Percentiles rank a stretch among this genome's conserved stretches.
These are phyloP conservation scores for Alternaria consortialis DNA, from an alignment of 2,329 filamentous ascomycete genomes.

Conservation along the genomic window DNA sequence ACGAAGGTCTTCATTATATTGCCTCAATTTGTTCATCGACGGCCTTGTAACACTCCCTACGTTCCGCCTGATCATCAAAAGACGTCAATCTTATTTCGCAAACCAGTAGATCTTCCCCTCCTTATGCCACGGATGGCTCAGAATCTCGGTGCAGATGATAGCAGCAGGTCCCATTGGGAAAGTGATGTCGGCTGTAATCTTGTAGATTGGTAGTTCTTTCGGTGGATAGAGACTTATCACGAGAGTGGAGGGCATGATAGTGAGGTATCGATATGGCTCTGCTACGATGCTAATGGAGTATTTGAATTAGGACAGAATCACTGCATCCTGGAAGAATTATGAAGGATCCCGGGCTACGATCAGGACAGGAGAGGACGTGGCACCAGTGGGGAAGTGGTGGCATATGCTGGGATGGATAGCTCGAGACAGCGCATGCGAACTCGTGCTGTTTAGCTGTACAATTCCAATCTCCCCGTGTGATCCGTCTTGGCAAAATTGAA, in stretches of 20 bases:
- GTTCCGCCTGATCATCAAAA: not conserved
- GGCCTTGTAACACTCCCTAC: not conserved
- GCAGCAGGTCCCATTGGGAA: conserved; percentile 15
- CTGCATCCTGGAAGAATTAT: not conserved
- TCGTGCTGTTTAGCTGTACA: not conserved
- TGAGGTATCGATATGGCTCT: conserved; percentile 15
- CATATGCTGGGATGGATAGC: not conserved
- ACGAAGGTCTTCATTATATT: too few relatives aligned
- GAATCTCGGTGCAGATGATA: conserved; percentile 2
- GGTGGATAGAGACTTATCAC: not conserved
- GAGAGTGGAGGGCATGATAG: conserved; percentile 13
- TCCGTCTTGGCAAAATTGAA: not conserved
- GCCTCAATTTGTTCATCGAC: too few relatives aligned
- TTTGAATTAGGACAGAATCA: not conserved
- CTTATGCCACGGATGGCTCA: not conserved
- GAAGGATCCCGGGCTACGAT: conserved; percentile 6
- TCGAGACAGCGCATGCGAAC: conserved; percentile 4
- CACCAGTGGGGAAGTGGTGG: not conserved
- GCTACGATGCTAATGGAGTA: conserved; percentile 14
- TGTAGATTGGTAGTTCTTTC: not conserved
- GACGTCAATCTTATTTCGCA: not conserved
- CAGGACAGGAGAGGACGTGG: not conserved
- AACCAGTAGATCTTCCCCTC: not conserved
- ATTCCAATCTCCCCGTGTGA: not conserved
- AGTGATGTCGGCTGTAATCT: conserved; percentile 12